Evolutionary conservation across 140 eudicot species (phyloP).

Genomic region (Flaveria floridana): DNA sequence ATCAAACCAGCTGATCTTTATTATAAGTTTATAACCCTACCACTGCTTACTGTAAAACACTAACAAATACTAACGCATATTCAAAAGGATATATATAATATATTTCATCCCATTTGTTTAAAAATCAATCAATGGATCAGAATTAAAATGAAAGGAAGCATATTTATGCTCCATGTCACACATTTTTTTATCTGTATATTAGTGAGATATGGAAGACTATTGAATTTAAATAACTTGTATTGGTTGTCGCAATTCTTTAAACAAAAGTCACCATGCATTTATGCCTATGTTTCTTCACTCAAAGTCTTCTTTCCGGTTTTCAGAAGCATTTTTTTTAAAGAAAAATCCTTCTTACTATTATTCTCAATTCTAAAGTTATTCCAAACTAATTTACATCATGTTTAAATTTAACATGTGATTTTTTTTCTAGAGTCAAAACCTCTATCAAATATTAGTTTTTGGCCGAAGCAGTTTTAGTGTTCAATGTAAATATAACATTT

Average conservation of each 20-base stretch:
- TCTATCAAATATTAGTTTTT: too few relatives aligned
- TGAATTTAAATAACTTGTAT: background rate
- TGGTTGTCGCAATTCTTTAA: constrained; percentile 7
- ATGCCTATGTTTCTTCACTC: constrained; percentile 13
- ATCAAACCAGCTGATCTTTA: too few relatives aligned
- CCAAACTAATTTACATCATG: too few relatives aligned
- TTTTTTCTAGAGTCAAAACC: too few relatives aligned
- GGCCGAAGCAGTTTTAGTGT: too few relatives aligned
- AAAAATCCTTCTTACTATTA: too few relatives aligned
- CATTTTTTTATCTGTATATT: background rate
- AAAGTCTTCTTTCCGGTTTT: constrained; percentile 17
- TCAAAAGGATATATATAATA: background rate
- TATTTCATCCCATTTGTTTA: background rate
- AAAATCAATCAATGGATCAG: too few relatives aligned
- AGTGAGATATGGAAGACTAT: background rate
- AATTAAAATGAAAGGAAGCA: too few relatives aligned
- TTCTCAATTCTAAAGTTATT: too few relatives aligned
- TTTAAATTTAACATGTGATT: too few relatives aligned
- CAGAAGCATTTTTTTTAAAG: background rate
- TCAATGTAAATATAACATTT: constrained; percentile 1
- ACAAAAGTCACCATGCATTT: constrained; percentile 38
- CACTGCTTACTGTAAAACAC: background rate
- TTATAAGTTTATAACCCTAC: too few relatives aligned
- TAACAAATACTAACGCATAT: background rate
- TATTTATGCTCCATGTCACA: too few relatives aligned